Evolutionary conservation across 768 basidiomycete species (phyloP).

Genomic region (Podaxis sp.): DNA sequence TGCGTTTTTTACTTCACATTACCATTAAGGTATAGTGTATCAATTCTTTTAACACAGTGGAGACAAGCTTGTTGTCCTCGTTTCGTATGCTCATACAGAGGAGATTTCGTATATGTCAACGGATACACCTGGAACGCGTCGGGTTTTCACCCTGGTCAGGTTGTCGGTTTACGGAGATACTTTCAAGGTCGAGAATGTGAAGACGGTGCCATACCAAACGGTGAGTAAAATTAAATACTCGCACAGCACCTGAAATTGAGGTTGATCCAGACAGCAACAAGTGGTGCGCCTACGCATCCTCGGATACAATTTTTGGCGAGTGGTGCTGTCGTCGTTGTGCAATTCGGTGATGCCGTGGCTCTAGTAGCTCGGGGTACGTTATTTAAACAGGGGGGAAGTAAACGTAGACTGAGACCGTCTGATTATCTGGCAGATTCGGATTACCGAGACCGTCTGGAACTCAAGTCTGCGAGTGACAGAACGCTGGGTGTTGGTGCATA

Average conservation of each 20-base stretch:
- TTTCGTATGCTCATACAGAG: slow-evolving; percentile 65
- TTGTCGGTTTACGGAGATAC: slow-evolving; percentile 39
- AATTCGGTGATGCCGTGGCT: slow-evolving; percentile 77
- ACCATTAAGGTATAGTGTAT: slow-evolving; percentile 1
- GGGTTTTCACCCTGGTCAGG: slow-evolving; percentile 63
- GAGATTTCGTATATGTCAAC: slow-evolving; percentile 9
- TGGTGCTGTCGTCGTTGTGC: slow-evolving; percentile 58
- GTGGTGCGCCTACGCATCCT: slow-evolving; percentile 71
- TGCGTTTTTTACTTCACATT: slow-evolving; percentile 25
- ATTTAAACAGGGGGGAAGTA: no score
- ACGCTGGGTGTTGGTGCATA: slow-evolving; percentile 70
- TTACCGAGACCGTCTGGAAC: slow-evolving; percentile 69
- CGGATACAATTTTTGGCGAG: slow-evolving; percentile 58
- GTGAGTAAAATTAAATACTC: slow-evolving; percentile 37
- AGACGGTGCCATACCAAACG: slow-evolving; percentile 72
- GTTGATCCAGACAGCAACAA: slow-evolving; percentile 52
- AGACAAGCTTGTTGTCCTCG: slow-evolving; percentile 55
- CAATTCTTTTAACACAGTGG: slow-evolving; percentile 30
- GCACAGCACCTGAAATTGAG: not conserved
- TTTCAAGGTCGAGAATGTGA: slow-evolving; percentile 48
- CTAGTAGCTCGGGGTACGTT: slow-evolving; percentile 61
- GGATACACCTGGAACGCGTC: slow-evolving; percentile 47
- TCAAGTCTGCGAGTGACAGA: slow-evolving; percentile 65
- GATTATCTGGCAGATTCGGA: slow-evolving; percentile 50
- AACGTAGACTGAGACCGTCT: not conserved